These are phyloP conservation scores for Trichoderma simmonsii DNA, from an alignment of 2,329 filamentous ascomycete genomes.

Conservation along the genomic window DNA sequence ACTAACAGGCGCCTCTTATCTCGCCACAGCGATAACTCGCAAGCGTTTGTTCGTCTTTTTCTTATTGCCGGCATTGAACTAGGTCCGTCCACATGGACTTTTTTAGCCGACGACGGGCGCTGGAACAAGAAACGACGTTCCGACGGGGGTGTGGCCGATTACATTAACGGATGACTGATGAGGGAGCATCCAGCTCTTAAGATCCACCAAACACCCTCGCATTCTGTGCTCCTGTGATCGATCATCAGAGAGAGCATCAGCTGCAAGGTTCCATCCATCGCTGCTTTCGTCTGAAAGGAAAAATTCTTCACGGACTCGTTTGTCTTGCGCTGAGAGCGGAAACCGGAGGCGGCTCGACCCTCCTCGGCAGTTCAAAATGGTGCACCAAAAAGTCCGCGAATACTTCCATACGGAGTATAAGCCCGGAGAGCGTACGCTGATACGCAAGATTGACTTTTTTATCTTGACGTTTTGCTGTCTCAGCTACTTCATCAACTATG, in stretches of 20 bases:
- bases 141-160: neutral
- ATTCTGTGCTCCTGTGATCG: neutral
- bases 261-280: neutral
- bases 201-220: conserved; percentile 3
- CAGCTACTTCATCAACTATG: conserved; percentile 54
- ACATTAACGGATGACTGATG: neutral
- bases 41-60: neutral
- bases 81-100: neutral
- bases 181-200: neutral
- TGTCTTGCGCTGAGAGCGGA: neutral
- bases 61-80: neutral
- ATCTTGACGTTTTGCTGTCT: conserved; percentile 63
- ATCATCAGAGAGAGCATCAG: neutral
- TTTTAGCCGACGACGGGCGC: neutral
- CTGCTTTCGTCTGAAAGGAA: neutral
- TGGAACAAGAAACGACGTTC: neutral
- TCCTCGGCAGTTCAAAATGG: conserved; percentile 14
- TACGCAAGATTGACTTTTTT: conserved; percentile 62
- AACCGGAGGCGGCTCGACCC: neutral
- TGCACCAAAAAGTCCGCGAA: conserved; percentile 25
- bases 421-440: conserved; percentile 42
- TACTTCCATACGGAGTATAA: conserved; percentile 36
- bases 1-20: neutral
- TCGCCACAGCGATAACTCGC: neutral
- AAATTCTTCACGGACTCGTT: neutral